Conservation (phyloP, 2,329 filamentous ascomycete genomes). For the Fusarium caatingaense region DNA sequence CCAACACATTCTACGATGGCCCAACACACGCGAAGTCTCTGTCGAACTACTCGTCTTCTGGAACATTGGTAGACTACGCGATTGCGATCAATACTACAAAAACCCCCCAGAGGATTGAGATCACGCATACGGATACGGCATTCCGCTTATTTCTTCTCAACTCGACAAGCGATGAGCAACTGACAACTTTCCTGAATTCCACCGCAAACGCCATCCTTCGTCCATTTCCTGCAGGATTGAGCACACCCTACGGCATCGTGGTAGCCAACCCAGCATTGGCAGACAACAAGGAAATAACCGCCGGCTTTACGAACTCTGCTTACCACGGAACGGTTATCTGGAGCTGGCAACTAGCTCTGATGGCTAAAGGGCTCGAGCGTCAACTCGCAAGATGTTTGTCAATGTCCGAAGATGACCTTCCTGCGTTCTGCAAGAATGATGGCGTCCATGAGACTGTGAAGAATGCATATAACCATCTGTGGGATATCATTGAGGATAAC, state of each 20-base stretch:
- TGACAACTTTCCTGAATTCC: conserved; percentile 67
- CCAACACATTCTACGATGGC: conserved; percentile 56
- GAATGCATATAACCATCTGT: conserved; percentile 68
- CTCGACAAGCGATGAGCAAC: conserved; percentile 65
- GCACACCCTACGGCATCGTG: conserved; percentile 66
- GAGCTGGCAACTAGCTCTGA: conserved; percentile 74
- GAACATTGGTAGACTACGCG: conserved; percentile 62
- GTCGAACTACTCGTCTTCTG: conserved; percentile 48
- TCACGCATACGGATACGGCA: conserved; percentile 73
- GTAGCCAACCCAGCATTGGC: conserved; percentile 72
- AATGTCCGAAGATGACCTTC: conserved; percentile 24
- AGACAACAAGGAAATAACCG: conserved; percentile 57
- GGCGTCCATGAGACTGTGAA: conserved; percentile 58
- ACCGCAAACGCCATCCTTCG: conserved; percentile 67
- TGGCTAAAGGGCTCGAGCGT: conserved; percentile 68
- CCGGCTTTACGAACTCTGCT: conserved; percentile 65
- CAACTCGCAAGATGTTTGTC: conserved; percentile 64
- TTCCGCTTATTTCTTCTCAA: conserved; percentile 73
- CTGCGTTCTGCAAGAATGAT: conserved; percentile 62
- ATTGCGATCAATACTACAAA: conserved; percentile 66
- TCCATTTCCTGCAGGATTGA: conserved; percentile 69
- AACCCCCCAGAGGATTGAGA: conserved; percentile 62
- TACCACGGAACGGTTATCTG: conserved; percentile 74
- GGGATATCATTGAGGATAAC: conserved; percentile 71
- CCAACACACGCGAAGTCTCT: conserved; percentile 57